A percentile compares a stretch with the other conserved stretches of the same genome.
Conservation (phyloP, 805 yeast species). For the Metschnikowia sp. region DNA sequence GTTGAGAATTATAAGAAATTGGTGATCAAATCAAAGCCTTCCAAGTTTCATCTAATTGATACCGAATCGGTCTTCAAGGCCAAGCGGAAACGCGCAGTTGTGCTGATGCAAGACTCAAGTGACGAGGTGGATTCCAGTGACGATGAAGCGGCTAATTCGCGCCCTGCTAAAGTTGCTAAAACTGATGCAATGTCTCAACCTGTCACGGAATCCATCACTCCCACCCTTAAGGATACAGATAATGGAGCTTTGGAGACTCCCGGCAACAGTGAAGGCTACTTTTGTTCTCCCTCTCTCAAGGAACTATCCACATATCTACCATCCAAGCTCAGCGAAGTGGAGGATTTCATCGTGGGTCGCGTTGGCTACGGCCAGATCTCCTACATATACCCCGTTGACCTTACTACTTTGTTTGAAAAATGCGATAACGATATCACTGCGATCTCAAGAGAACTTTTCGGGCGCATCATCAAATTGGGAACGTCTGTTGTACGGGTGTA, state of each 20-base stretch:
- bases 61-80: slow-evolving; percentile 38
- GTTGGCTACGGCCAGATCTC: slow-evolving; percentile 65
- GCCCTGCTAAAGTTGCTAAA: background rate
- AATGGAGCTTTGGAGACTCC: slow-evolving; percentile 24
- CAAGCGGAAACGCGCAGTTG: slow-evolving; percentile 30
- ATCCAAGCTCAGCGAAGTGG: slow-evolving; percentile 50
- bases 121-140: slow-evolving; percentile 20
- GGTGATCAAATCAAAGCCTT: slow-evolving; percentile 39
- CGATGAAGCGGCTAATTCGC: slow-evolving; percentile 13
- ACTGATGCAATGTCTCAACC: background rate
- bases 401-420: slow-evolving; percentile 47
- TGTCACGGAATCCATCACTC: background rate
- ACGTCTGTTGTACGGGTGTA: slow-evolving; percentile 58
- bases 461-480: slow-evolving; percentile 37
- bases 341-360: slow-evolving; percentile 68
- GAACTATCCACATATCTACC: slow-evolving; percentile 43
- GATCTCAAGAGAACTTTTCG: slow-evolving; percentile 43
- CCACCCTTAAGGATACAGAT: background rate
- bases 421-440: slow-evolving; percentile 29
- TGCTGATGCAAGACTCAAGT: slow-evolving; percentile 2
- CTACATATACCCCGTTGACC: slow-evolving; percentile 65
- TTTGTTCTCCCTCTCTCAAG: slow-evolving; percentile 66
- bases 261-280: slow-evolving; percentile 34
- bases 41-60: slow-evolving; percentile 39
- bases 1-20: slow-evolving; percentile 31